Base-by-base conservation (phyloP, 2,329 filamentous ascomycete genomes). In the Hortaea werneckii region DNA sequence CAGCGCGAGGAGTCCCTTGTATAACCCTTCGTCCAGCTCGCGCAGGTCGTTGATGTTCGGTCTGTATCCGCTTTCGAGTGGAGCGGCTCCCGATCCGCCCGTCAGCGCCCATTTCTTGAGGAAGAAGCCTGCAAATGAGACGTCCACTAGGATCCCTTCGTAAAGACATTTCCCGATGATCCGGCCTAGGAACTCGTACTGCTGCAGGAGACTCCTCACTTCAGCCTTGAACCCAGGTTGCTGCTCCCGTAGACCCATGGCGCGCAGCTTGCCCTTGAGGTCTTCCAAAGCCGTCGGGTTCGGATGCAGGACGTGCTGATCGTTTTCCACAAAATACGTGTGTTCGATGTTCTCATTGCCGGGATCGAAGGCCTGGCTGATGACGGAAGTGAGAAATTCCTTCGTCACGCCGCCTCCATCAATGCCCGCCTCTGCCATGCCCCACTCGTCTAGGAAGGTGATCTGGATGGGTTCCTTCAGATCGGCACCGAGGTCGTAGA, bases 321-420 rank as follows among this genome's bases (percentile, higher is more conserved):
- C 82, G 61, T 94, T 98, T 43, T 87, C 82, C 5, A 81, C 71
- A 59, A 98, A 98, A 51, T 94, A 76, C 7, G 39, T 40, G 13
- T 57, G 51, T 5, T 58, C 50, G 11, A 49, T 44, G 6, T 52
- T 37, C 7, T 54, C 48, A 11, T 49, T 50, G 38, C 76, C 73
- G 1, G 77, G 73, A 52, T 75, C 77, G 60, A 96, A 94, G 0
- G 88, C 88, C 63, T 95, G 85, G 13, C 77, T 82, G 1, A 87
- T 94, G 41, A 95, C 79, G 50, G 85, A 92, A 1, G 83, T 95
- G 9, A 98, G 73, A 51, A 98, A 98, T 59, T 98, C 92, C 57
- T 98, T 98, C 1, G 90, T 95, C 6, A 98, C 92, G 51, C 92
- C 92, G 6, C 92, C 92, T 0, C 92, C 92, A 60, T 98, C 92